Conservation (phyloP, 768 basidiomycete species). For the Fomitopsis pulvina region DNA sequence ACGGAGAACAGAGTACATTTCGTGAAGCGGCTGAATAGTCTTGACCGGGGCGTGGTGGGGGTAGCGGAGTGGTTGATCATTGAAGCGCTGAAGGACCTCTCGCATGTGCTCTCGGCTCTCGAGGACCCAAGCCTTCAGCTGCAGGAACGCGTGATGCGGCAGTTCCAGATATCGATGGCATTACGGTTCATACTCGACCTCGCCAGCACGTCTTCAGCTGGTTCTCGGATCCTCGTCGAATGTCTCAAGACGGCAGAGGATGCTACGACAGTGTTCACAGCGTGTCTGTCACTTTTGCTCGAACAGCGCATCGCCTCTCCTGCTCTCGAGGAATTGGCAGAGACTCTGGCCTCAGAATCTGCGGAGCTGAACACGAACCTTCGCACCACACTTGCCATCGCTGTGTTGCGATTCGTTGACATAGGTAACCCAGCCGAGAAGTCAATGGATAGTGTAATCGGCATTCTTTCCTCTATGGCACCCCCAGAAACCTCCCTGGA, state of each 20-base stretch:
- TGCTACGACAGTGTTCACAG: constrained; percentile 32
- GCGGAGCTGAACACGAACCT: constrained; percentile 22
- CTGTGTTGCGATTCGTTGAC: constrained; percentile 8
- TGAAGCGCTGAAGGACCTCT: constrained; percentile 56
- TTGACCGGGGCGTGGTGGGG: constrained; percentile 52
- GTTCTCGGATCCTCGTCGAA: constrained; percentile 37
- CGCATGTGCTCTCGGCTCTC: constrained; percentile 31
- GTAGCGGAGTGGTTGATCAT: constrained; percentile 64
- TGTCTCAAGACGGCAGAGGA: constrained; percentile 39
- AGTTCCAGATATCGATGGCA: constrained; percentile 42
- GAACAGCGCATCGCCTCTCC: constrained; percentile 41
- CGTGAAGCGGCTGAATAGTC: constrained; percentile 43
- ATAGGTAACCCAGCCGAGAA: neutral
- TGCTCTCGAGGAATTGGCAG: constrained; percentile 37
- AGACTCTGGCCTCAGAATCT: constrained; percentile 20
- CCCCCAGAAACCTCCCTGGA: neutral
- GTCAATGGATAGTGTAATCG: neutral
- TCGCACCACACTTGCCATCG: constrained; percentile 28
- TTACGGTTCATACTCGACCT: constrained; percentile 46
- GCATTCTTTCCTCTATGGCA: neutral
- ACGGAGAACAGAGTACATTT: constrained; percentile 47
- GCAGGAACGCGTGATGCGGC: constrained; percentile 33
- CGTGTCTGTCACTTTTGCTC: constrained; percentile 39
- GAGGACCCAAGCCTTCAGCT: constrained; percentile 21
- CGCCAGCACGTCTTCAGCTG: constrained; percentile 30